Evolutionary conservation across 148 eudicot species (phyloP), one percentile per base, ranked within the genome.

Genomic region (Bassia scoparia): DNA sequence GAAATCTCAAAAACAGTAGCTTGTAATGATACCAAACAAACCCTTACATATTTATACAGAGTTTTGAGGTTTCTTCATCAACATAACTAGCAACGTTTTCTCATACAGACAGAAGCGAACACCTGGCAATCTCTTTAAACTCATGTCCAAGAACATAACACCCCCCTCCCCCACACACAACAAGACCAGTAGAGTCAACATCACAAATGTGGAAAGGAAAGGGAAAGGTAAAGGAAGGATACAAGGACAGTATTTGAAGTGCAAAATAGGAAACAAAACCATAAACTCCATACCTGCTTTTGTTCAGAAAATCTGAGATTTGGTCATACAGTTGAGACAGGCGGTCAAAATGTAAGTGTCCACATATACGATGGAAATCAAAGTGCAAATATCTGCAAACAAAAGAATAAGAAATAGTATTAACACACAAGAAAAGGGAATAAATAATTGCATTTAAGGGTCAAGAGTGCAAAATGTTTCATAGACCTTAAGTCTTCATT

Each of bases 351-450:
- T 95, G 95, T 24, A 87, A 61, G 70, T 95, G 97, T 61, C 99
- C 99, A 76, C 99, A 95, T 35, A 91, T 86, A 62, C 69, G 82
- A 75, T 95, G 97, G 82, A 95, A 95, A 80, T 95, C 99, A 67
- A 95, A 95, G 86, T 90, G 99, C 87, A 87, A 44, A 79, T 89
- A 90, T 76, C 98, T 93, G 73, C 66, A 55, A 68, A 46, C 74
- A 53, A 20, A 76, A 60, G 61, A 58, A 35, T 76, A 61, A 14
- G 71, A 67, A 69, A 44, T 6, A 37, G 9, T 37, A 41, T 76
- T 75, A 76, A 74, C 56, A 71, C 29, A 67, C 46, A n/a, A 73
- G 62, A 38, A 61, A 7, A 61, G 59, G n/a, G n/a, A n/a, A n/a
- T n/a, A n/a, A n/a, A 43, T 44, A 3, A 35, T 29, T 50, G 64